These are phyloP conservation scores for Candida xyloterini DNA, from an alignment of 805 yeast species.

Conservation along the genomic window DNA sequence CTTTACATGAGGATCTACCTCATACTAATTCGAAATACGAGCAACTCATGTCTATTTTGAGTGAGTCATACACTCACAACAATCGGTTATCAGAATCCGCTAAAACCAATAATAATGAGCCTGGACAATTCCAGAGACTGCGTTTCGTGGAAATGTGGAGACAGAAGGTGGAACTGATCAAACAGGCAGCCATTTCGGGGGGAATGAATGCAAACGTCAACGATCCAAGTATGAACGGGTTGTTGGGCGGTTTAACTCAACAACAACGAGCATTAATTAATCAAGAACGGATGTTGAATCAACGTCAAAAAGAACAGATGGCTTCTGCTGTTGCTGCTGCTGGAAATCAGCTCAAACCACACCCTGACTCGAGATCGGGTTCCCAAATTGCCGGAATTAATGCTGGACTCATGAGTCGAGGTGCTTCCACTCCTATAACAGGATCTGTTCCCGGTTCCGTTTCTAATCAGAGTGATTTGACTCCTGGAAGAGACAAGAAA, in stretches of 20 bases:
- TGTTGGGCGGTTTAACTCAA: conserved; percentile 28
- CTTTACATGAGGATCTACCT: conserved; percentile 62
- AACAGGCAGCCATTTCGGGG: conserved; percentile 39
- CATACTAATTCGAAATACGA: conserved; percentile 87
- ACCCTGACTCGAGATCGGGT: conserved; percentile 3
- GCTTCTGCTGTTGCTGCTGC: conserved; percentile 33
- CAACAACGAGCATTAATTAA: conserved; percentile 29
- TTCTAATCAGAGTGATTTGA: conserved; percentile 1
- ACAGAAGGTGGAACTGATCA: conserved; percentile 55
- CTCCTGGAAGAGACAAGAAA: conserved; percentile 18
- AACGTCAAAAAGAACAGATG: conserved; percentile 33
- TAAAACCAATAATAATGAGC: conserved; percentile 25
- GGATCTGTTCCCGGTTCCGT: conserved; percentile 8
- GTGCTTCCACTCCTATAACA: conserved; percentile 7
- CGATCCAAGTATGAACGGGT: conserved; percentile 25
- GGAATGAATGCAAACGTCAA: conserved; percentile 15
- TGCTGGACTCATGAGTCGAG: conserved; percentile 3
- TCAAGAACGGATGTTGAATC: conserved; percentile 29
- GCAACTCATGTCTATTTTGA: conserved; percentile 76
- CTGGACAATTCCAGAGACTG: conserved; percentile 73
- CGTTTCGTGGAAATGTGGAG: conserved; percentile 87
- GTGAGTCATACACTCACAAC: conserved; percentile 42
- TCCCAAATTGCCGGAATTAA: conserved; percentile 4
- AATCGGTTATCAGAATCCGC: conserved; percentile 27
- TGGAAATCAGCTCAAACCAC: conserved; percentile 13